These are phyloP conservation scores for Stachybotrys elegans DNA, from an alignment of 2,329 filamentous ascomycete species.

Conservation along the genomic window DNA sequence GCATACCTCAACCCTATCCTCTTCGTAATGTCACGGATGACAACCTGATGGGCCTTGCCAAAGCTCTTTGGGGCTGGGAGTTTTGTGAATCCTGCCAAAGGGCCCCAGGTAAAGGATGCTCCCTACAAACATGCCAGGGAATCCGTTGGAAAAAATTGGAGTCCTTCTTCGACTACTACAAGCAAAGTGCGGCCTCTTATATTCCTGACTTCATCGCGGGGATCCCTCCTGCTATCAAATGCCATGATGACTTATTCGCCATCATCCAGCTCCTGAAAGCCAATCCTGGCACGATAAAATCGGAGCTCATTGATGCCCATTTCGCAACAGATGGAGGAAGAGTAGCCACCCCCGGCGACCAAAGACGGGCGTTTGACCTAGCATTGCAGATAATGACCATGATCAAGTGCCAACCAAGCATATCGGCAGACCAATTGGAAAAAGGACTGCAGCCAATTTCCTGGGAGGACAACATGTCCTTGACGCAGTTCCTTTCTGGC, in stretches of 20 bases:
- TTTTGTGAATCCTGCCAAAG: neutral
- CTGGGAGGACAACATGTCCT: neutral
- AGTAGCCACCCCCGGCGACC: neutral
- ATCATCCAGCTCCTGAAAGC: neutral
- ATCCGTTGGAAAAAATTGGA: neutral
- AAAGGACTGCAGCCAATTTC: neutral
- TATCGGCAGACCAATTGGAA: neutral
- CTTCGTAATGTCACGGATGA: neutral
- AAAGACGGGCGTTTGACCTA: neutral
- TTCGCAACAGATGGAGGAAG: neutral
- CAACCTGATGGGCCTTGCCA: neutral
- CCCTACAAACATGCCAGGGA: neutral
- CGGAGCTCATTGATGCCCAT: neutral
- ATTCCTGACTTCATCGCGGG: neutral
- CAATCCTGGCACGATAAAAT: neutral
- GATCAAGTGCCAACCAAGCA: neutral
- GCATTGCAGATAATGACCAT: neutral
- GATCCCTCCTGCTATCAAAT: neutral
- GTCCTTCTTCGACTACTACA: neutral
- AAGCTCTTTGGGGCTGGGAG: neutral
- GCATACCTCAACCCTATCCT: neutral
- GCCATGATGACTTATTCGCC: neutral
- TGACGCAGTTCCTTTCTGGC: neutral
- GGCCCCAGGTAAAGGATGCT: neutral
- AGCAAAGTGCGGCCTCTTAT: neutral